Base-by-base conservation (phyloP, 2,329 filamentous ascomycete genomes). In the Colletotrichum sp. region DNA sequence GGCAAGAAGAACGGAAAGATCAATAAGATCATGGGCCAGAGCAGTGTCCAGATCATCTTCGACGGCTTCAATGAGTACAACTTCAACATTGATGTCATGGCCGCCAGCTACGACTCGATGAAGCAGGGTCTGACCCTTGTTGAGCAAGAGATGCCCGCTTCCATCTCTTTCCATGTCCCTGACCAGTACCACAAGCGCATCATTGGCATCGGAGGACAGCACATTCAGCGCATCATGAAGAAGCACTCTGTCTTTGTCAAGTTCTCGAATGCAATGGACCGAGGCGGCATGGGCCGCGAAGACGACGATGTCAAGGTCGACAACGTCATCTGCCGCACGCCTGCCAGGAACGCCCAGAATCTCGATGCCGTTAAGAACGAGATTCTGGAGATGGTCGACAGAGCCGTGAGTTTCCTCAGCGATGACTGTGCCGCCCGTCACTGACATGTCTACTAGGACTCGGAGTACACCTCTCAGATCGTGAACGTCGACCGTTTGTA, bases 1-100 rank as follows among this genome's bases (percentile, higher is more conserved):
- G 97, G 97, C 80, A 99, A 99, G 90, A 99, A 99, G 89, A 99
- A 99, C 81, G 97, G 97, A 86, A 99, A 99, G 88, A 99, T 99
- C 86, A 99, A 99, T 90, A 99, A 99, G 90, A 99, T 99, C 82
- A 99, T 99, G 97, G 97, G 96, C 28, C 96, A 99, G 86, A 98
- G 96, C 90, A 98, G 98, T 81, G 97, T 99, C 15, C 97, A 99
- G 86, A 99, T 99, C 82, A 96, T 99, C 78, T 99, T 99, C 80
- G 97, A 99, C 83, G 96, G 96, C 78, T 99, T 99, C 89, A 98
- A 98, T 85, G 97, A 99, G 87, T 99, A 99, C 90, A 99, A 99
- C 86, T 99, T 99, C 89, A 98, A 99, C 86, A 99, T 99, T 79
- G 97, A 99, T 83, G 96, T 99, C 72, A 96, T 97, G 83, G 96